Evolutionary conservation across 192 early-diverging fungal genomes (phyloP).

Genomic region (Coemansia pectinata): DNA sequence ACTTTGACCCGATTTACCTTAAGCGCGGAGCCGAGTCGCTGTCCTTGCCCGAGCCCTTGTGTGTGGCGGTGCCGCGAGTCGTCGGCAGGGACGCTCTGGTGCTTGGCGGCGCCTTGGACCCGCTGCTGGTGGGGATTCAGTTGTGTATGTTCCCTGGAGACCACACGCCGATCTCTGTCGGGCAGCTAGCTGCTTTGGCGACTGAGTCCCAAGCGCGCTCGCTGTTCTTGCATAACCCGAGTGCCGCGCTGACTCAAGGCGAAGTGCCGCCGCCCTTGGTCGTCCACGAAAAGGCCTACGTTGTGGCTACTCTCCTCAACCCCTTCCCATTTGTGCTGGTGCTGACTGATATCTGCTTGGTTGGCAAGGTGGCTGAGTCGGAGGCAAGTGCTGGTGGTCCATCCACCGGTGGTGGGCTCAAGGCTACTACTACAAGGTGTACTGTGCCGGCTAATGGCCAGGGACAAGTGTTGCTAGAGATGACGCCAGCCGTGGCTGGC

Average conservation of each 20-base stretch:
- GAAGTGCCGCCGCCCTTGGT: constrained; percentile 25
- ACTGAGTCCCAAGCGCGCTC: neutral
- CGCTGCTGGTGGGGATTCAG: constrained; percentile 42
- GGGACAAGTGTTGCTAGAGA: constrained; percentile 33
- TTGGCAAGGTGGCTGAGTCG: neutral
- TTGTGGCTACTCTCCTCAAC: constrained; percentile 44
- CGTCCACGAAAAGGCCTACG: constrained; percentile 27
- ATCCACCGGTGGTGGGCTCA: neutral
- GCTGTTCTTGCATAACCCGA: constrained; percentile 53
- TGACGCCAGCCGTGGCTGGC: constrained; percentile 16
- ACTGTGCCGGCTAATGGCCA: constrained; percentile 22
- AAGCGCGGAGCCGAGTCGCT: neutral
- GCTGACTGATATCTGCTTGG: constrained; percentile 22
- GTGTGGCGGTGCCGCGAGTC: constrained; percentile 10
- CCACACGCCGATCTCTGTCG: constrained; percentile 13
- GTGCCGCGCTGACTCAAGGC: constrained; percentile 24
- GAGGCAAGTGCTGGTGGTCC: neutral
- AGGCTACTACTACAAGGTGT: neutral
- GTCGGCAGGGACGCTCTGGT: constrained; percentile 32
- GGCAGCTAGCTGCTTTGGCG: neutral
- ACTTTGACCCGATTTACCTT: constrained; percentile 10
- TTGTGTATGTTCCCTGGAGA: constrained; percentile 20
- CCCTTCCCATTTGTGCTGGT: constrained; percentile 50
- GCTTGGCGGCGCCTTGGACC: constrained; percentile 24
- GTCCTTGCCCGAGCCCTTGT: neutral